Conservation (phyloP, 2,329 filamentous ascomycete genomes). For the Cytospora paraplurivora region DNA sequence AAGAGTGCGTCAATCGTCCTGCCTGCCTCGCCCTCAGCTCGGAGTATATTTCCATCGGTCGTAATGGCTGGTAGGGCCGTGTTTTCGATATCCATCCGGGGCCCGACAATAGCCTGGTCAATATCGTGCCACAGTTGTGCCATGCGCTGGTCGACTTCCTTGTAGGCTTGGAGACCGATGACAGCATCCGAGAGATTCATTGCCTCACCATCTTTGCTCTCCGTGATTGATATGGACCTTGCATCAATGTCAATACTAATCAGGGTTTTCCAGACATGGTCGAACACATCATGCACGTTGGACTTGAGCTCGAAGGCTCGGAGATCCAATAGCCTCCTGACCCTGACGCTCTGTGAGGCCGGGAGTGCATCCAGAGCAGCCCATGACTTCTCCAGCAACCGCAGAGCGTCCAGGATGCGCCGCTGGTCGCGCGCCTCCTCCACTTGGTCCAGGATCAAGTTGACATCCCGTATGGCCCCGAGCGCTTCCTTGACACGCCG, state of each 20-base stretch:
- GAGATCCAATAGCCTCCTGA: constrained; percentile 65
- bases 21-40: constrained; percentile 46
- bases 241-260: constrained; percentile 62
- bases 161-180: constrained; percentile 59
- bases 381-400: constrained; percentile 60
- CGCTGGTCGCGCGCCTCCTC: constrained; percentile 58
- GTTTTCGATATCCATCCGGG: constrained; percentile 54
- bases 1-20: constrained; percentile 54
- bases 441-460: constrained; percentile 63
- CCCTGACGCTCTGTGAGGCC: constrained; percentile 61
- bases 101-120: constrained; percentile 61
- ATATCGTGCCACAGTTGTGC: constrained; percentile 63
- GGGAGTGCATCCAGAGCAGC: constrained; percentile 60
- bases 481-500: constrained; percentile 56
- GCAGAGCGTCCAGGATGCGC: constrained; percentile 58
- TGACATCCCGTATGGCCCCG: constrained; percentile 56
- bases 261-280: constrained; percentile 70
- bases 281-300: constrained; percentile 66
- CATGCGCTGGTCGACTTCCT: constrained; percentile 62
- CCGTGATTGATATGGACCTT: constrained; percentile 58
- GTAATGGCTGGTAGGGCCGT: constrained; percentile 44
- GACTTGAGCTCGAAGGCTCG: constrained; percentile 68
- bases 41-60: constrained; percentile 46
- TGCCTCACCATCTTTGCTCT: constrained; percentile 52
- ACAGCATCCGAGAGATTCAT: constrained; percentile 58